A percentile compares a stretch with the other conserved stretches of the same genome.
Evolutionary conservation across 495 filamentous ascomycete genomes (phyloP).

Genomic region (Hypomontagnella monticulosa): DNA sequence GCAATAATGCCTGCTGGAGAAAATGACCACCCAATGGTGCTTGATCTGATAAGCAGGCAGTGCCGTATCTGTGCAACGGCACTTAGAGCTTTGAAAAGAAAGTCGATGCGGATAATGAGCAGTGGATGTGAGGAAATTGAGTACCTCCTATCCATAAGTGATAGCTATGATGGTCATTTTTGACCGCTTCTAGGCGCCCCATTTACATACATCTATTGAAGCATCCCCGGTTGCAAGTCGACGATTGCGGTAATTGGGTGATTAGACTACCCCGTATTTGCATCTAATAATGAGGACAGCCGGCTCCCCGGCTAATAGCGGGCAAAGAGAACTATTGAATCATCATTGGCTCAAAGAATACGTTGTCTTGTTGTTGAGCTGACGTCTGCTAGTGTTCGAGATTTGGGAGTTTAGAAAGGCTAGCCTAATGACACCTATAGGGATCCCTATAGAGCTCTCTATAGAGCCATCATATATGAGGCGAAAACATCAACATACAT

Average conservation of each 20-base stretch:
- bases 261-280: slow-evolving; percentile 16
- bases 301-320: slow-evolving; percentile 7
- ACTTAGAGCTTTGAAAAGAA: slow-evolving; percentile 1
- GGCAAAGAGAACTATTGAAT: background rate
- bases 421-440: too few species aligned
- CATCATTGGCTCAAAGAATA: background rate
- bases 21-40: slow-evolving; percentile 8
- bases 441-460: background rate
- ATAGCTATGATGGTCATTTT: slow-evolving; percentile 18
- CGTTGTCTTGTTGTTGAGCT: slow-evolving; percentile 4
- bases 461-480: background rate
- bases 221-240: slow-evolving; percentile 7
- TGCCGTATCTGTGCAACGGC: slow-evolving; percentile 3
- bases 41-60: background rate
- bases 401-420: background rate
- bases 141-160: slow-evolving; percentile 12
- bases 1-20: slow-evolving; percentile 19
- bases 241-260: slow-evolving; percentile 22
- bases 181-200: slow-evolving; percentile 31
- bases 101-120: slow-evolving; percentile 11
- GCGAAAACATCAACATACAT: slow-evolving; percentile 14
- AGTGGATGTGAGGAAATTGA: slow-evolving; percentile 29
- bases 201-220: slow-evolving; percentile 22
- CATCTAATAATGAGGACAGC: slow-evolving; percentile 19
- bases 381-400: background rate